phyloP scores from a whole-genome alignment of 2,329 filamentous ascomycete species.

The Cladosporium sp. region DNA sequence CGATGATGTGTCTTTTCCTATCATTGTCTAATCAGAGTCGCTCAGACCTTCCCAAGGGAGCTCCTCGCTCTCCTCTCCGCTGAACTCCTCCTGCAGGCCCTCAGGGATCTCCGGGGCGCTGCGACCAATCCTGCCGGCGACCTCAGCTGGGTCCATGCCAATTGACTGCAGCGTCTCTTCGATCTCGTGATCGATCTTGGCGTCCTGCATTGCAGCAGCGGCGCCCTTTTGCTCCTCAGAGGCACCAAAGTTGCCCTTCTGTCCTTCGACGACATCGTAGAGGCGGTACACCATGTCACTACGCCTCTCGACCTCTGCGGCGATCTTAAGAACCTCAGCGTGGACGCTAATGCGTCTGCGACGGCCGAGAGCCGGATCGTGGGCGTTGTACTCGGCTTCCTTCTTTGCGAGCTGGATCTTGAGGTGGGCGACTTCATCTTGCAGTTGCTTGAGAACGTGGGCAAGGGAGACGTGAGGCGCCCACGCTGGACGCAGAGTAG shows the following conservation, averaged over 20 bases:
- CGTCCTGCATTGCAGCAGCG: constrained; percentile 25
- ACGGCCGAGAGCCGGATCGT: constrained; percentile 66
- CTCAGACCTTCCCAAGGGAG: constrained; percentile 37
- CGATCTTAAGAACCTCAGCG: constrained; percentile 60
- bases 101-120: constrained; percentile 23
- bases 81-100: constrained; percentile 26
- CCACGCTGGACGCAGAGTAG: constrained; percentile 62
- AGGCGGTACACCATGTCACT: constrained; percentile 78
- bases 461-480: constrained; percentile 72
- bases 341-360: constrained; percentile 63
- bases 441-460: constrained; percentile 76
- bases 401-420: constrained; percentile 66
- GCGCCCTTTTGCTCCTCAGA: constrained; percentile 49
- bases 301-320: constrained; percentile 68
- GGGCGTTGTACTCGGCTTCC: constrained; percentile 63
- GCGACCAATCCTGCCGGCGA: constrained; percentile 29
- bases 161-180: constrained; percentile 47
- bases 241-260: constrained; percentile 66
- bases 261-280: constrained; percentile 80
- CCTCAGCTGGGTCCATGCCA: constrained; percentile 41
- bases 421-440: constrained; percentile 77
- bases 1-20: not conserved
- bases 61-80: constrained; percentile 33
- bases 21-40: constrained; percentile 30
- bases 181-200: constrained; percentile 37